Percentiles rank a stretch among this genome's conserved stretches.
Conservation (phyloP, 2,329 filamentous ascomycete genomes). For the Neobulgaria alba region DNA sequence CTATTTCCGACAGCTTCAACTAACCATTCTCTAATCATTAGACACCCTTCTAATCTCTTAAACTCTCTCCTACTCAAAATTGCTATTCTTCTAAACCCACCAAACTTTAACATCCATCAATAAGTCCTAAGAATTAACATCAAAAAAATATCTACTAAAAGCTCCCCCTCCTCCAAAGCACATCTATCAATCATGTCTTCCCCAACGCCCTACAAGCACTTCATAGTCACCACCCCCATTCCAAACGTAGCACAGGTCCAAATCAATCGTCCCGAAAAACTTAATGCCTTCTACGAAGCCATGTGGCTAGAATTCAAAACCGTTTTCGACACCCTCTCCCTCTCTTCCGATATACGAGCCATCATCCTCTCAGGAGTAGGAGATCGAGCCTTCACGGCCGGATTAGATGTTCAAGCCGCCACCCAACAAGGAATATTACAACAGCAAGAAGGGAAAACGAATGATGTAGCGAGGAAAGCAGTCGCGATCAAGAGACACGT, state of each 20-base stretch:
- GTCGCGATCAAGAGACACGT: conserved; percentile 58
- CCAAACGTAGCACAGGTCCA: conserved; percentile 81
- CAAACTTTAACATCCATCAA: too few relatives aligned
- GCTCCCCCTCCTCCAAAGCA: too few relatives aligned
- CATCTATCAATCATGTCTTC: not conserved
- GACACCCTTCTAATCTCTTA: too few relatives aligned
- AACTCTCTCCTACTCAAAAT: too few relatives aligned
- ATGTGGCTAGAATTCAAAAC: conserved; percentile 79
- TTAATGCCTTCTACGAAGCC: conserved; percentile 77
- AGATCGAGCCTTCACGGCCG: conserved; percentile 75
- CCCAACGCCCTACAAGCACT: conserved; percentile 18
- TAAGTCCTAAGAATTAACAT: too few relatives aligned
- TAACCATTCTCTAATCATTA: too few relatives aligned
- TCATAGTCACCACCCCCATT: conserved; percentile 59
- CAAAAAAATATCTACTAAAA: too few relatives aligned
- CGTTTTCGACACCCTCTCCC: conserved; percentile 65
- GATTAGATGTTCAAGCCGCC: conserved; percentile 73
- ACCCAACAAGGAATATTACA: conserved; percentile 41
- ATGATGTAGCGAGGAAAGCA: conserved; percentile 58
- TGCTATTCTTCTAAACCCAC: too few relatives aligned
- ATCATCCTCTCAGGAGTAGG: conserved; percentile 77
- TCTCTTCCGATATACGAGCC: conserved; percentile 63
- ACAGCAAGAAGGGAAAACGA: conserved; percentile 17
- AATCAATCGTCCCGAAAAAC: conserved; percentile 77
- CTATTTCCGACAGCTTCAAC: too few relatives aligned